These are phyloP conservation scores for Cordyceps fumosorosea DNA, from an alignment of 2,329 filamentous ascomycete genomes.

Conservation along the genomic window DNA sequence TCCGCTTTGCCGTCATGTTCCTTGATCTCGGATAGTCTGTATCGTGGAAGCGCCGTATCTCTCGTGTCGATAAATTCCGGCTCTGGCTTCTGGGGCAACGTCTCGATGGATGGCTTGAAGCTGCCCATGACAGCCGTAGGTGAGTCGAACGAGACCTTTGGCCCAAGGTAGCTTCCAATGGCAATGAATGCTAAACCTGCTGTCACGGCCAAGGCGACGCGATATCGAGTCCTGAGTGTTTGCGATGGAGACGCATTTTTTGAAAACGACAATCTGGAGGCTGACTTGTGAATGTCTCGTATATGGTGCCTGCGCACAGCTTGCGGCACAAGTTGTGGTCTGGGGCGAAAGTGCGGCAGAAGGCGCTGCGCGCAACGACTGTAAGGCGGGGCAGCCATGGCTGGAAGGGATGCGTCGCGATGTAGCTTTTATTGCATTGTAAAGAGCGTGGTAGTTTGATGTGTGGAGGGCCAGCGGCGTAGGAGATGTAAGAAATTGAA, in stretches of 20 bases:
- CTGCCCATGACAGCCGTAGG: not conserved
- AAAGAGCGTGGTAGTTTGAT: not conserved
- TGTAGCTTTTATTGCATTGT: not conserved
- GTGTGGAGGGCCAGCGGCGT: not conserved
- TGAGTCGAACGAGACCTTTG: constrained; percentile 5
- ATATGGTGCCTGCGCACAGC: not conserved
- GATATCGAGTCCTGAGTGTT: not conserved
- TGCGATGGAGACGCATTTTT: not conserved
- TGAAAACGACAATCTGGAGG: not conserved
- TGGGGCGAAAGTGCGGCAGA: not conserved
- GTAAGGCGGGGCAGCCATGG: constrained; percentile 15
- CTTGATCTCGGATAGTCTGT: constrained; percentile 44
- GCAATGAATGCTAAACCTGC: not conserved
- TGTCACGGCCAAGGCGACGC: not conserved
- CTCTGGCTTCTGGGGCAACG: not conserved
- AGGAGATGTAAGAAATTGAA: not conserved
- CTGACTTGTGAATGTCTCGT: not conserved
- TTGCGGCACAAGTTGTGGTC: not conserved
- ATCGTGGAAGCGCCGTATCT: constrained; percentile 40
- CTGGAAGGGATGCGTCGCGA: not conserved
- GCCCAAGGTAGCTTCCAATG: not conserved
- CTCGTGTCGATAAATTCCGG: constrained; percentile 20
- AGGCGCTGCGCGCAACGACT: constrained; percentile 14
- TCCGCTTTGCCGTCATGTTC: constrained; percentile 46
- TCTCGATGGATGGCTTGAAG: constrained; percentile 6